These are phyloP conservation scores for Boletus reticuloceps DNA, from an alignment of 768 basidiomycete genomes.

Conservation along the genomic window DNA sequence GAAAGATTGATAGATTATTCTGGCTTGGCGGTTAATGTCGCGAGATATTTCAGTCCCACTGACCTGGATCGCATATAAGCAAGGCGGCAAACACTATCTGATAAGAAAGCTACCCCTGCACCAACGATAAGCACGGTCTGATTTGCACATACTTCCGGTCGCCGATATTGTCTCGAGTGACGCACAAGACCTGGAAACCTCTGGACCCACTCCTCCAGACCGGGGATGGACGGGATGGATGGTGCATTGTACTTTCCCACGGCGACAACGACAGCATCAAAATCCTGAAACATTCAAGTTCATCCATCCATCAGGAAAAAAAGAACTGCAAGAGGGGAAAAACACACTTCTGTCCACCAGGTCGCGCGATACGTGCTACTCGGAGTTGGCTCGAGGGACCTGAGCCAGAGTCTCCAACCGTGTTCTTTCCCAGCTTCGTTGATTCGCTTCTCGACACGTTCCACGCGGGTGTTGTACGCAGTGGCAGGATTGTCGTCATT, in stretches of 20 bases:
- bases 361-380: conserved; percentile 27
- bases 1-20: conserved; percentile 9
- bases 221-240: conserved; percentile 10
- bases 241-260: conserved; percentile 8
- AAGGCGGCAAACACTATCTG: neutral
- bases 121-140: conserved; percentile 44
- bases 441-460: conserved; percentile 40
- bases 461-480: conserved; percentile 49
- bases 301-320: neutral
- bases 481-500: conserved; percentile 39
- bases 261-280: conserved; percentile 13
- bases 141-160: conserved; percentile 34
- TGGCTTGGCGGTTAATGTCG: conserved; percentile 9
- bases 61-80: neutral
- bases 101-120: conserved; percentile 5
- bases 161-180: conserved; percentile 43
- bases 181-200: conserved; percentile 33
- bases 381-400: conserved; percentile 6
- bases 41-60: conserved; percentile 14
- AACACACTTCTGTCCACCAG: conserved; percentile 21
- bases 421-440: conserved; percentile 12
- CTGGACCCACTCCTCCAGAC: conserved; percentile 6
- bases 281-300: neutral
- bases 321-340: neutral
- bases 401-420: conserved; percentile 15